These are phyloP conservation scores for Apiospora marii DNA, from an alignment of 2,329 filamentous ascomycete genomes.

Conservation along the genomic window DNA sequence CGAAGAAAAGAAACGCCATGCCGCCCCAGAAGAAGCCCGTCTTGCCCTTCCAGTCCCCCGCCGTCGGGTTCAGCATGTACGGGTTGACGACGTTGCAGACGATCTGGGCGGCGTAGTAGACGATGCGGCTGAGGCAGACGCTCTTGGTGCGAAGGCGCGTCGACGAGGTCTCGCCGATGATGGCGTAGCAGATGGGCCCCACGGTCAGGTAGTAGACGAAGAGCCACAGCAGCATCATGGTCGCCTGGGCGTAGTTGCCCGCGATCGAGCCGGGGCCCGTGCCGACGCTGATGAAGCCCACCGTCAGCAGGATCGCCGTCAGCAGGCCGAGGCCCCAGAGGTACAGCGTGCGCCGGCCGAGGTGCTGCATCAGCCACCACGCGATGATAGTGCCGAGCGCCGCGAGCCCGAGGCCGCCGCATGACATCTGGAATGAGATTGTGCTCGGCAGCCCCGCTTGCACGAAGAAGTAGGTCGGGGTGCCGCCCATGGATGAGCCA, in stretches of 20 bases:
- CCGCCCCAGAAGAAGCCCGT: conserved; percentile 39
- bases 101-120: conserved; percentile 48
- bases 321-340: conserved; percentile 45
- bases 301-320: conserved; percentile 41
- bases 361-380: conserved; percentile 42
- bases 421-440: conserved; percentile 34
- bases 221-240: conserved; percentile 48
- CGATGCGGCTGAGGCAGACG: conserved; percentile 25
- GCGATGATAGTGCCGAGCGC: conserved; percentile 47
- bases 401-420: conserved; percentile 45
- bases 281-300: conserved; percentile 42
- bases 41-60: conserved; percentile 43
- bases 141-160: conserved; percentile 43
- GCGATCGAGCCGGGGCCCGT: conserved; percentile 35
- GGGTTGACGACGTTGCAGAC: conserved; percentile 42
- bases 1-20: conserved; percentile 41
- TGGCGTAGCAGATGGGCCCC: conserved; percentile 50
- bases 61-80: conserved; percentile 41
- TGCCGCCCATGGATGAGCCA: conserved; percentile 36
- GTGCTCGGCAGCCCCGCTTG: conserved; percentile 36
- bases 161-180: conserved; percentile 52
- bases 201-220: conserved; percentile 51
- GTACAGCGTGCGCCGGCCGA: conserved; percentile 47
- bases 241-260: conserved; percentile 38
- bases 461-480: conserved; percentile 42